phyloP scores from a whole-genome alignment of 2,329 filamentous ascomycete species.

The Chaetomium globosum region DNA sequence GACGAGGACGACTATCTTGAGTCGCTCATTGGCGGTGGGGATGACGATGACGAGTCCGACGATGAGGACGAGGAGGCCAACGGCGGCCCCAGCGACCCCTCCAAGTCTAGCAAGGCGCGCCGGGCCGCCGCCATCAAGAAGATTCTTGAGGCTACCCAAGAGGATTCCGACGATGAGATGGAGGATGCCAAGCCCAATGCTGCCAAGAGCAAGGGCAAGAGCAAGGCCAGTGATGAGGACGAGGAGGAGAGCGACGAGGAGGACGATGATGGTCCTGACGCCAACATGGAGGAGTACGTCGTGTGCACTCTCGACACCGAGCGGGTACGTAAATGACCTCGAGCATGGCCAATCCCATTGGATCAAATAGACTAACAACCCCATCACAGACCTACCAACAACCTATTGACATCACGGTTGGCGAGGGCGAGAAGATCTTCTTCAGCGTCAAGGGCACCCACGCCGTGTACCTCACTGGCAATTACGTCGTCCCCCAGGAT shows the following conservation, averaged over 20 bases:
- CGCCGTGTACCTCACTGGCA: constrained; percentile 89
- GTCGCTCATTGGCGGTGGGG: constrained; percentile 54
- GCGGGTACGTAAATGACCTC: constrained; percentile 65
- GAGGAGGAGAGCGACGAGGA: constrained; percentile 62
- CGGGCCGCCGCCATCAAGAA: constrained; percentile 76
- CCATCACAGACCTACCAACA: constrained; percentile 82
- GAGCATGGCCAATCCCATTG: too few relatives aligned
- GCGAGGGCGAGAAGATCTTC: constrained; percentile 85
- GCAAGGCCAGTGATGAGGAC: constrained; percentile 63
- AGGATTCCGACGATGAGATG: constrained; percentile 71
- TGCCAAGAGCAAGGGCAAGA: constrained; percentile 65
- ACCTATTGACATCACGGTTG: constrained; percentile 87
- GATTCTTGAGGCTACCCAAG: constrained; percentile 69
- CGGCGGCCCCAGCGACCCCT: constrained; percentile 86
- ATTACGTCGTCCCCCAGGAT: constrained; percentile 79
- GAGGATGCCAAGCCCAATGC: constrained; percentile 66
- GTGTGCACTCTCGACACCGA: constrained; percentile 94
- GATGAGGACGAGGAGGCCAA: constrained; percentile 74
- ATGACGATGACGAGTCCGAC: constrained; percentile 55
- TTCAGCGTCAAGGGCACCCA: constrained; percentile 91
- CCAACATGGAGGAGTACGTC: constrained; percentile 84
- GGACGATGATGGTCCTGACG: constrained; percentile 63
- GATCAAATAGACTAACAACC: constrained; percentile 36
- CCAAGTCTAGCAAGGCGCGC: constrained; percentile 85
- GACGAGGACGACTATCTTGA: constrained; percentile 68